Percentiles rank a stretch among this genome's conserved stretches.
Evolutionary conservation across 345 rosid species (phyloP).

Genomic region (Gynandropsis gynandra): DNA sequence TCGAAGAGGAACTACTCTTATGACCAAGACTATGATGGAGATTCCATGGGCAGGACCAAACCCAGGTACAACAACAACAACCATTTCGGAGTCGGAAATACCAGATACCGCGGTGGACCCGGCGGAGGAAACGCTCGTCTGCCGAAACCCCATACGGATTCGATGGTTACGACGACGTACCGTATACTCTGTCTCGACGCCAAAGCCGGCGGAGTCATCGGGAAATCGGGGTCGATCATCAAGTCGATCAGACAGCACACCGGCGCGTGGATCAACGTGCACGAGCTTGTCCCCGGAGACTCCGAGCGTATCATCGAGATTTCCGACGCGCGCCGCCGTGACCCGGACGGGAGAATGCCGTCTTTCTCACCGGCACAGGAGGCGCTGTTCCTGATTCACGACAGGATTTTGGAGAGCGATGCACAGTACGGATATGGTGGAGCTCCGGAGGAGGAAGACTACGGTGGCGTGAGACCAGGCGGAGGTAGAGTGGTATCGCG

Average conservation of each 20-base stretch:
- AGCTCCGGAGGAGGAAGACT: slow-evolving; percentile 49
- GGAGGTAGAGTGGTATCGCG: slow-evolving; percentile 70
- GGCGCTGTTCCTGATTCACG: slow-evolving; percentile 76
- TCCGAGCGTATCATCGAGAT: slow-evolving; percentile 94
- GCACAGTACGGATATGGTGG: slow-evolving; percentile 40
- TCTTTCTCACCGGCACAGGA: slow-evolving; percentile 92
- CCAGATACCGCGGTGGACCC: slow-evolving; percentile 17
- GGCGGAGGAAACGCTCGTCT: slow-evolving; percentile 24
- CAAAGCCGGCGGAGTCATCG: slow-evolving; percentile 98
- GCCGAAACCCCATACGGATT: slow-evolving; percentile 40
- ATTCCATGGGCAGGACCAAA: slow-evolving; percentile 46
- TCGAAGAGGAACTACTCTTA: slow-evolving; percentile 88
- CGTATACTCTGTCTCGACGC: slow-evolving; percentile 89
- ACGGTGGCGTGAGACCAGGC: slow-evolving; percentile 39
- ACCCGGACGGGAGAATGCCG: slow-evolving; percentile 92
- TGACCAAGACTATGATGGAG: slow-evolving; percentile 85
- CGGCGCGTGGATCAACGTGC: slow-evolving; percentile 98
- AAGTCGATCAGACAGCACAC: slow-evolving; percentile 87
- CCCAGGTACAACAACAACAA: slow-evolving; percentile 57
- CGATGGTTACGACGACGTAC: slow-evolving; percentile 79
- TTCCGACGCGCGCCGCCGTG: slow-evolving; percentile 87
- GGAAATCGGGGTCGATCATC: slow-evolving; percentile 90
- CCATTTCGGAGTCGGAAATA: slow-evolving; percentile 37
- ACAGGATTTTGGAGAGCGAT: slow-evolving; percentile 84
- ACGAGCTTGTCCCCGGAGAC: slow-evolving; percentile 85